Base-by-base conservation (phyloP, 768 basidiomycete species). In the Polyporus arcularius region DNA sequence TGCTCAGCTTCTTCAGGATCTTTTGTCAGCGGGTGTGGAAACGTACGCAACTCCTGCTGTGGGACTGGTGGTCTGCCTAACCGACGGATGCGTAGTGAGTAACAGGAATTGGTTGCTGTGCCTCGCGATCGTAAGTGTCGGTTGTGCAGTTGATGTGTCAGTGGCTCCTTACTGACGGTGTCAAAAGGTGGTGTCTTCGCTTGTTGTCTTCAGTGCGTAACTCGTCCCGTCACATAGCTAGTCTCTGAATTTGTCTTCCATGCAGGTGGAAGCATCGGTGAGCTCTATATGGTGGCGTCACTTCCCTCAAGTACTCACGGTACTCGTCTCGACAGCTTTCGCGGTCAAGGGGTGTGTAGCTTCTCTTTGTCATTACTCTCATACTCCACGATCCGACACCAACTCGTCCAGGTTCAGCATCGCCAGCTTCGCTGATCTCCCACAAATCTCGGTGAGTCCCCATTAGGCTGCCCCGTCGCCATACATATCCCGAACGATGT, bases 21-120 rank as follows among this genome's bases (percentile, higher is more conserved):
- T 70, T 69, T 45, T 65, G 66, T n/a, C 62, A 69, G 32, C 47
- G 71, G 40, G 58, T 72, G 3, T 72, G 68, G 67, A 62, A 55
- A 63, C 49, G 66, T 67, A 56, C 46, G 49, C 6, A 10, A 2
- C 5, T 64, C 59, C 47, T 46, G 55, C n/a, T 55, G 50, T 26
- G 21, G 58, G 14, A 48, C 55, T 5, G 62, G 58, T 51, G 41
- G 48, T 53, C 43, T 35, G 42, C 42, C 42, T 6, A 3, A 32
- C 8, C 3, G 35, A 35, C 3, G 35, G 35, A 14, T 26, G 0
- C 26, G 38, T 32, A 69, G 68, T 68, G 53, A 67, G 70, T 61
- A 55, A 67, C 11, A 53, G 48, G 21, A 70, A 67, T 4, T 61
- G 60, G 55, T 16, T 41, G n/a, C 47, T 72, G 14, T 39, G 62